These are phyloP conservation scores for Trebouxia gelatinosa DNA, from an alignment of 163 green algal species.

Conservation along the genomic window DNA sequence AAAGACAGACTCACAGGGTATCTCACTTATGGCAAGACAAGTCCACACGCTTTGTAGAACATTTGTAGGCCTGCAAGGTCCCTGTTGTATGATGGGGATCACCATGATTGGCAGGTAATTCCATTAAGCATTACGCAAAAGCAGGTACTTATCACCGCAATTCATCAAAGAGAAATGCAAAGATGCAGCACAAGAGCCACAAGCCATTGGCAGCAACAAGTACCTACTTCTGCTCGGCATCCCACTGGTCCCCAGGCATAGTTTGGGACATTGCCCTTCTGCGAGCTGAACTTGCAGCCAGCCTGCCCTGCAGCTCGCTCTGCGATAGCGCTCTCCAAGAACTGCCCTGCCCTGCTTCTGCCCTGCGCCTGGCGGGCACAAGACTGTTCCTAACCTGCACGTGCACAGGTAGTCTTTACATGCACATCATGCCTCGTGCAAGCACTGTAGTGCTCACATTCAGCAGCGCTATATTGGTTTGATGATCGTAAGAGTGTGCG, in stretches of 20 bases:
- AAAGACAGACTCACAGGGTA: no score
- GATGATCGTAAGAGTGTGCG: not conserved
- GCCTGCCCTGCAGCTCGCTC: conserved; percentile 43
- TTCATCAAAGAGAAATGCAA: no score
- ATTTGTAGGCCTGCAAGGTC: no score
- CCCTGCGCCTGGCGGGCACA: conserved; percentile 23
- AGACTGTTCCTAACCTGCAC: conserved; percentile 21
- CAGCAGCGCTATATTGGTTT: not conserved
- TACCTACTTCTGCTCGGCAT: conserved; percentile 66
- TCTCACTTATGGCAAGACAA: no score
- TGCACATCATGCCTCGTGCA: not conserved
- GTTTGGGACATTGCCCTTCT: conserved; percentile 48
- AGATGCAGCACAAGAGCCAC: no score
- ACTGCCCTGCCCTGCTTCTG: conserved; percentile 21
- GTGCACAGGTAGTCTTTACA: not conserved
- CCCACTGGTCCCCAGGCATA: conserved; percentile 64
- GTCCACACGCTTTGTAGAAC: no score
- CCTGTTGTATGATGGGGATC: no score
- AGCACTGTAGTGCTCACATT: not conserved
- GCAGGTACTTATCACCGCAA: no score
- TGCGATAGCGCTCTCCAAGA: conserved; percentile 47
- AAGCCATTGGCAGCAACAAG: no score
- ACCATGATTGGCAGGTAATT: no score
- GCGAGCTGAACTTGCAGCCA: conserved; percentile 50
- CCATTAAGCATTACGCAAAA: no score